Base-by-base conservation (phyloP, 1,284 basidiomycete genomes). In the Ustilago lituana region DNA sequence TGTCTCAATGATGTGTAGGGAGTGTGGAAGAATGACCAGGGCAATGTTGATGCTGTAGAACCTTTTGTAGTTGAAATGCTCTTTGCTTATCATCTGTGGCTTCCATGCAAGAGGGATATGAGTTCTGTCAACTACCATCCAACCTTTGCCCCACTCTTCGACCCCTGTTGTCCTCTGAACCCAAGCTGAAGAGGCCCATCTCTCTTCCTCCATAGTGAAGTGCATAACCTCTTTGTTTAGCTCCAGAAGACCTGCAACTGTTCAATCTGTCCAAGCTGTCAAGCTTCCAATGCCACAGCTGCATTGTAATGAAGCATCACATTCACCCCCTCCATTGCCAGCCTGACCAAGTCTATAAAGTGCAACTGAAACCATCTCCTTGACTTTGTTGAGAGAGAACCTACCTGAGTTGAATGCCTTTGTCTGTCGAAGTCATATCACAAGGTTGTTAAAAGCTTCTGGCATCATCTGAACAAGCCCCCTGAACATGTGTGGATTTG, bases 11-110 rank as follows among this genome's bases (percentile, higher is more conserved):
- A 44, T 44, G 12, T 32, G 40, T 19, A 53, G 26, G 19, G 40
- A 53, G 27, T 41, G 39, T 32, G 49, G 49, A 3, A 52, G 37
- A 3, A 43, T 35, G 22, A 52, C 37, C 12, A 40, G 26, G 12
- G 31, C 32, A 20, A 53, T 20, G 17, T 53, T 53, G 22, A 43
- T 31, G 36, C 38, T 31, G 31, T 44, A 24, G 27, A 27, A 35
- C 17, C 31, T 17, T 24, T 51, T 51, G 15, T 23, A 32, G 38
- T 41, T 40, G 29, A 20, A 26, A 17, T 51, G 38, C n/a, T 43
- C 27, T 11, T 43, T 27, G 15, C 17, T 26, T 17, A 43, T 19
- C 15, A 43, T 31, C 5, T 17, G 10, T 4, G 27, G 40, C 40
- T 31, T 43, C 20, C 20, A 43, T 11, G 14, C 40, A 24, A 43